Conservation (phyloP, 192 early-diverging fungal species). For the Coemansia sp. region DNA sequence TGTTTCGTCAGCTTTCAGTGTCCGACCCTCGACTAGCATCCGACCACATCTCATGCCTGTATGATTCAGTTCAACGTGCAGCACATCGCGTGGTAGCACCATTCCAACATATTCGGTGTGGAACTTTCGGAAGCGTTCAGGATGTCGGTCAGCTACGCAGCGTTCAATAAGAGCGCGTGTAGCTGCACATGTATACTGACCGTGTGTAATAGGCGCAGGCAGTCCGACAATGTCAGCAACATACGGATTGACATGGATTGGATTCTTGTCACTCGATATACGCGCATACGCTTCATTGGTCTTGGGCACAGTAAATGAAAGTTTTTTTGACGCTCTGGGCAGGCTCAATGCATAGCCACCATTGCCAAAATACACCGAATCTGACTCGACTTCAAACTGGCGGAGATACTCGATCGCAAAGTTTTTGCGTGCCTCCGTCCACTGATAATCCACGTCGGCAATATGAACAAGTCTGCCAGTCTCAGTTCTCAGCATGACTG, state of each 20-base stretch:
- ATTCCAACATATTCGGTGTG: slow-evolving; percentile 81
- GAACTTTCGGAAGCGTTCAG: slow-evolving; percentile 78
- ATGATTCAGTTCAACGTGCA: slow-evolving; percentile 82
- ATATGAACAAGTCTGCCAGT: slow-evolving; percentile 66
- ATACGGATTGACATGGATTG: slow-evolving; percentile 91
- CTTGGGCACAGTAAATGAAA: slow-evolving; percentile 53
- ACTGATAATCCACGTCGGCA: slow-evolving; percentile 72
- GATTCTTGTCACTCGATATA: slow-evolving; percentile 82
- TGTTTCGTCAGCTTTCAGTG: slow-evolving; percentile 68
- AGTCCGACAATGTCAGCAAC: slow-evolving; percentile 82
- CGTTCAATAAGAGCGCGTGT: slow-evolving; percentile 89
- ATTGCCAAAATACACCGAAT: slow-evolving; percentile 70
- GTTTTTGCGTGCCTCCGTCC: slow-evolving; percentile 67
- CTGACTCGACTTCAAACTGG: slow-evolving; percentile 67
- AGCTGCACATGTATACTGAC: slow-evolving; percentile 92
- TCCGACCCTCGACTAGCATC: slow-evolving; percentile 87
- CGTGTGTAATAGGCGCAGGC: slow-evolving; percentile 90
- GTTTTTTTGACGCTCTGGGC: not conserved
- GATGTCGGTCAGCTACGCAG: slow-evolving; percentile 80
- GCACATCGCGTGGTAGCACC: slow-evolving; percentile 81
- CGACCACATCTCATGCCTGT: slow-evolving; percentile 90
- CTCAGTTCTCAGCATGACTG: slow-evolving; percentile 55
- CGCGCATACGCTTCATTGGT: slow-evolving; percentile 80
- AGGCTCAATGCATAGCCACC: slow-evolving; percentile 54
- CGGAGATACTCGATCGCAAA: slow-evolving; percentile 79